A percentile compares a stretch with the other conserved stretches of the same genome.
Conservation (phyloP, 2,329 filamentous ascomycete species). For the Alternaria arborescens region DNA sequence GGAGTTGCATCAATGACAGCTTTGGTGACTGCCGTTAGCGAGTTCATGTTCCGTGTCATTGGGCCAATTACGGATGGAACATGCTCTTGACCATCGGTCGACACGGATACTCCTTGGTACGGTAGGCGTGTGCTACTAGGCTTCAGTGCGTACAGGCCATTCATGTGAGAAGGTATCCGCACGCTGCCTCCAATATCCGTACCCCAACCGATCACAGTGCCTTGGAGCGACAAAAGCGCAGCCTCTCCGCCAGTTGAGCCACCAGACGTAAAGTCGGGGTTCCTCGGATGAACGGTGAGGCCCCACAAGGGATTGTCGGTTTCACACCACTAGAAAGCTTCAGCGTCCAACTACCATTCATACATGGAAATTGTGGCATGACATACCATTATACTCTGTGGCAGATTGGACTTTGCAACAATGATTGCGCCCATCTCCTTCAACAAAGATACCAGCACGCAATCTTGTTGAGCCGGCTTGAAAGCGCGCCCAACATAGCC, state of each 20-base stretch:
- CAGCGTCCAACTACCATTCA: not conserved
- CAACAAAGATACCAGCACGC: constrained; percentile 65
- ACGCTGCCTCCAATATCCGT: constrained; percentile 67
- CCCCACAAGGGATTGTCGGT: constrained; percentile 69
- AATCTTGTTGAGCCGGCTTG: constrained; percentile 60
- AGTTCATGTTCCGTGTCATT: constrained; percentile 62
- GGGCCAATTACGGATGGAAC: constrained; percentile 70
- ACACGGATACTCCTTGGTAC: constrained; percentile 67
- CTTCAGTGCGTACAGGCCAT: constrained; percentile 65
- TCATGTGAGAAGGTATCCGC: constrained; percentile 68
- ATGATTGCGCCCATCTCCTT: constrained; percentile 61
- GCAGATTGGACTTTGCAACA: constrained; percentile 62
- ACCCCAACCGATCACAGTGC: constrained; percentile 65
- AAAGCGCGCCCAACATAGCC: constrained; percentile 71
- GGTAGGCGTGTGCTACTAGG: constrained; percentile 65
- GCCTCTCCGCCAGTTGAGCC: constrained; percentile 69
- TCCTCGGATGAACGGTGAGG: constrained; percentile 66
- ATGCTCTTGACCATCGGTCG: constrained; percentile 70
- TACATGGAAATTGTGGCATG: not conserved
- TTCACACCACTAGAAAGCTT: constrained; percentile 62
- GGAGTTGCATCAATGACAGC: constrained; percentile 59
- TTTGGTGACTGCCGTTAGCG: constrained; percentile 60
- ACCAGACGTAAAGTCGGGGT: constrained; percentile 62
- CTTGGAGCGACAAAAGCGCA: constrained; percentile 63
- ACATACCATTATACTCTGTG: constrained; percentile 64